A percentile compares a stretch with the other conserved stretches of the same genome.
Evolutionary conservation across 2,329 filamentous ascomycete genomes (phyloP).

Genomic region (Ascochyta pisi): DNA sequence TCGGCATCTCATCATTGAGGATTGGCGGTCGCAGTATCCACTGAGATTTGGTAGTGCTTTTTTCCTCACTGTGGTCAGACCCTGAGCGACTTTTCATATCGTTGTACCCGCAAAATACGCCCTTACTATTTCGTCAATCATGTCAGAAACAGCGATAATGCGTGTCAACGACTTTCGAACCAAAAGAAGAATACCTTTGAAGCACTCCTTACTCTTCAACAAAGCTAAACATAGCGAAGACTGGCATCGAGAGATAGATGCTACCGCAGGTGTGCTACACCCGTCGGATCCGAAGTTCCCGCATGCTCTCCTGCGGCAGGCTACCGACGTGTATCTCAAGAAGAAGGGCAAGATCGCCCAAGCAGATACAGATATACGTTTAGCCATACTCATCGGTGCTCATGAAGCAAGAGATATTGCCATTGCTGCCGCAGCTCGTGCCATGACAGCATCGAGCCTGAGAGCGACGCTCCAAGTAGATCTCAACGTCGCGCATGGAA

Average conservation of each 20-base stretch:
- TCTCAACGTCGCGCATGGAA: conserved; percentile 34
- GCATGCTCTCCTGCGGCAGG: conserved; percentile 24
- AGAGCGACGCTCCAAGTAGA: conserved; percentile 33
- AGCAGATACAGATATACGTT: conserved; percentile 29
- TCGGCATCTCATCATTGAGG: neutral
- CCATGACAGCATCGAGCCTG: conserved; percentile 34
- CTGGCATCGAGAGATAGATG: conserved; percentile 38
- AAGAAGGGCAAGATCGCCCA: conserved; percentile 41
- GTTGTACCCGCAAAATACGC: conserved; percentile 4
- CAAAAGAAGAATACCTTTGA: conserved; percentile 24
- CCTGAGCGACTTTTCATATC: neutral
- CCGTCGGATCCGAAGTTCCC: conserved; percentile 39
- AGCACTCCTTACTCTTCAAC: conserved; percentile 27
- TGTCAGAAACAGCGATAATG: conserved; percentile 14
- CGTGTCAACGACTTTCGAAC: conserved; percentile 20
- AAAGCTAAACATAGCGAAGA: conserved; percentile 38
- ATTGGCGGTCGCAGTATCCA: neutral
- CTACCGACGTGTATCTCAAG: conserved; percentile 40
- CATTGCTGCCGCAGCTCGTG: conserved; percentile 40
- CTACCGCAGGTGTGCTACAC: conserved; percentile 29
- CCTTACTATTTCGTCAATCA: conserved; percentile 1
- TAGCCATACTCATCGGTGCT: conserved; percentile 30
- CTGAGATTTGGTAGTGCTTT: neutral
- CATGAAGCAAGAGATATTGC: conserved; percentile 35
- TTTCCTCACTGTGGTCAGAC: neutral